Conservation (phyloP, 1,284 basidiomycete genomes). For the Ganoderma boninense region DNA sequence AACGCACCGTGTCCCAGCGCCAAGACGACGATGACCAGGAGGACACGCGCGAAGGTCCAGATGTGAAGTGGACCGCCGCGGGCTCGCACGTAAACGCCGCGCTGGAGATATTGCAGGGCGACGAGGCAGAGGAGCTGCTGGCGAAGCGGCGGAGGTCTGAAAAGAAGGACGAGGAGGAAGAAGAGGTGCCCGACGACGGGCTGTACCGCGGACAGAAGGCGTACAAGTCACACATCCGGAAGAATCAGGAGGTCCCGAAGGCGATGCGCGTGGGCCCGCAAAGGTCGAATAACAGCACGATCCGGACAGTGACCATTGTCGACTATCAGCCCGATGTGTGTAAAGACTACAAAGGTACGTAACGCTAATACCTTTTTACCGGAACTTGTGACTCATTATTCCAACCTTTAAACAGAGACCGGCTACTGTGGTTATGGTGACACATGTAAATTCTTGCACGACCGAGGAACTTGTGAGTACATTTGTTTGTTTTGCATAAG, state of each 20-base stretch:
- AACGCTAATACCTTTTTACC: background rate
- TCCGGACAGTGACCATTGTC: conserved; percentile 93
- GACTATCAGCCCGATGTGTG: conserved; percentile 99
- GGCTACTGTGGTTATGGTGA: conserved; percentile 99
- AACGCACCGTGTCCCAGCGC: conserved; percentile 73
- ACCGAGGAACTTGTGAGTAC: conserved; percentile 83
- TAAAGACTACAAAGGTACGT: conserved; percentile 97
- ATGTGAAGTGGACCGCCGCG: conserved; percentile 80
- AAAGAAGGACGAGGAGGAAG: conserved; percentile 56
- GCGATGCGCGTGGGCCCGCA: conserved; percentile 93
- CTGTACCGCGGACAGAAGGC: conserved; percentile 87
- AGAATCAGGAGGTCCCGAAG: conserved; percentile 83
- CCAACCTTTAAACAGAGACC: conserved; percentile 70
- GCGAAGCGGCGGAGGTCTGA: conserved; percentile 61
- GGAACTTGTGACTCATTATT: background rate
- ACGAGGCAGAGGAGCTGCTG: conserved; percentile 79
- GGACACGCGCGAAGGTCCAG: conserved; percentile 69
- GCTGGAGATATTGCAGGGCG: conserved; percentile 79
- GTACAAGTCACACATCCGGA: conserved; percentile 86
- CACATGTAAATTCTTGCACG: conserved; percentile 96
- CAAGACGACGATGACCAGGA: conserved; percentile 44
- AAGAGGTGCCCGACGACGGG: conserved; percentile 82
- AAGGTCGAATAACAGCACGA: conserved; percentile 79
- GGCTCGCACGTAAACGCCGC: conserved; percentile 75
- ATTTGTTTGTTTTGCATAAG: background rate